Percentiles rank a stretch among this genome's conserved stretches.
These are phyloP conservation scores for Metarhizium robertsii DNA, from an alignment of 2,329 filamentous ascomycete species.

Conservation along the genomic window DNA sequence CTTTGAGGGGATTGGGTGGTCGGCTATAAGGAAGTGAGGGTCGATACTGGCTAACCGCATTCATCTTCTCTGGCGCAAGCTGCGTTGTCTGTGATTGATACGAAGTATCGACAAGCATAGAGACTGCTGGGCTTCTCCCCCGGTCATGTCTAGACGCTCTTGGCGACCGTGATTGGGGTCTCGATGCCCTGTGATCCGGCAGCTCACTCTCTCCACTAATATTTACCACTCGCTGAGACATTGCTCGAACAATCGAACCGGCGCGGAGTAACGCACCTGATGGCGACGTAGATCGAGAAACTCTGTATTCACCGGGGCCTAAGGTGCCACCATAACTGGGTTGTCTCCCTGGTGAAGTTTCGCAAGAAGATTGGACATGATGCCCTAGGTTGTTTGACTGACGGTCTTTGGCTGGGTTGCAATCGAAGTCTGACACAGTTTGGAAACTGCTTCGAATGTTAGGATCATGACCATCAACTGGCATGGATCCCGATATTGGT, in stretches of 20 bases:
- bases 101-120: conserved; percentile 37
- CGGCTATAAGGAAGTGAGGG: conserved; percentile 8
- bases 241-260: conserved; percentile 68
- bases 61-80: conserved; percentile 36
- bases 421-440: conserved; percentile 45
- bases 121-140: conserved; percentile 15
- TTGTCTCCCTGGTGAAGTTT: conserved; percentile 32
- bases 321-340: conserved; percentile 49
- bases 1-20: conserved; percentile 65
- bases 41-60: conserved; percentile 6
- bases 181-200: conserved; percentile 61
- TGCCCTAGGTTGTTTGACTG: conserved; percentile 45
- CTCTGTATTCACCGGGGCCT: conserved; percentile 39
- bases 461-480: conserved; percentile 28
- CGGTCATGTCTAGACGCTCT: conserved; percentile 29
- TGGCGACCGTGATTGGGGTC: conserved; percentile 49
- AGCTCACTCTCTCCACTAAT: conserved; percentile 87
- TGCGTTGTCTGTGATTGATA: conserved; percentile 41
- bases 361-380: conserved; percentile 48
- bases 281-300: conserved; percentile 54
- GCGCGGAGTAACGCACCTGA: conserved; percentile 58
- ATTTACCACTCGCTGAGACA: conserved; percentile 97
- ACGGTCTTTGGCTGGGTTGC: conserved; percentile 39
- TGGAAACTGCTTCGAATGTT: conserved; percentile 46
- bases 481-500: conserved; percentile 42